A percentile compares a stretch with the other conserved stretches of the same genome.
Evolutionary conservation across 1,284 basidiomycete genomes (phyloP).

Genomic region (Lignosus rhinocerotis): DNA sequence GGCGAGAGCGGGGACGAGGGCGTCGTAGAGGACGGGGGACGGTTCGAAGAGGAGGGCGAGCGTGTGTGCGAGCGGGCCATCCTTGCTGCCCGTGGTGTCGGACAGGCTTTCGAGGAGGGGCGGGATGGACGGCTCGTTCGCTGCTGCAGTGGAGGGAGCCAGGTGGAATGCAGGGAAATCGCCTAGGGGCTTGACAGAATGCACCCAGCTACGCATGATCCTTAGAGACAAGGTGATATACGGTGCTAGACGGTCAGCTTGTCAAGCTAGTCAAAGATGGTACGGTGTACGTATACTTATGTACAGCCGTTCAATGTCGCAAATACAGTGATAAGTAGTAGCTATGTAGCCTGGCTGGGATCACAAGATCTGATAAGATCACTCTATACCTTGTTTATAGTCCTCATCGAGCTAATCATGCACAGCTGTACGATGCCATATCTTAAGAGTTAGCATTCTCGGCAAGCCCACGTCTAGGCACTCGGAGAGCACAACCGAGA

Average conservation of each 20-base stretch:
- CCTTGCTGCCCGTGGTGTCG: constrained; percentile 13
- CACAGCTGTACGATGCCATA: no score
- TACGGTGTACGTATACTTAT: no score
- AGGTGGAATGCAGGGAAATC: neutral
- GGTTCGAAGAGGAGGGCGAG: constrained; percentile 70
- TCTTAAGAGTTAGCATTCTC: no score
- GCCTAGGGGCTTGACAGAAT: constrained; percentile 21
- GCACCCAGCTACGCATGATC: constrained; percentile 23
- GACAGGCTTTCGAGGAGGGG: constrained; percentile 37
- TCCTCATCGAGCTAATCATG: no score
- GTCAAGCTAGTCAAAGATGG: neutral
- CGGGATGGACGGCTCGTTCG: constrained; percentile 37
- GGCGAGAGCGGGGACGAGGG: constrained; percentile 60
- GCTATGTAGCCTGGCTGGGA: no score
- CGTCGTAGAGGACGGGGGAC: constrained; percentile 56
- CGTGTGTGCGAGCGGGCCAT: constrained; percentile 39
- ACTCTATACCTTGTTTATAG: neutral
- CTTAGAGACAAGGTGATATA: neutral
- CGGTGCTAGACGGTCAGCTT: neutral
- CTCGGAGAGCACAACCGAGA: neutral
- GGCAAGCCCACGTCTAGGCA: neutral
- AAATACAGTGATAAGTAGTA: no score
- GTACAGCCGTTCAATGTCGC: neutral
- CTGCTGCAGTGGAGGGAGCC: neutral
- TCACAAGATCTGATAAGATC: constrained; percentile 11